Evolutionary conservation across 306 rosid genomes (phyloP).

Genomic region (Ziziphus jujuba): DNA sequence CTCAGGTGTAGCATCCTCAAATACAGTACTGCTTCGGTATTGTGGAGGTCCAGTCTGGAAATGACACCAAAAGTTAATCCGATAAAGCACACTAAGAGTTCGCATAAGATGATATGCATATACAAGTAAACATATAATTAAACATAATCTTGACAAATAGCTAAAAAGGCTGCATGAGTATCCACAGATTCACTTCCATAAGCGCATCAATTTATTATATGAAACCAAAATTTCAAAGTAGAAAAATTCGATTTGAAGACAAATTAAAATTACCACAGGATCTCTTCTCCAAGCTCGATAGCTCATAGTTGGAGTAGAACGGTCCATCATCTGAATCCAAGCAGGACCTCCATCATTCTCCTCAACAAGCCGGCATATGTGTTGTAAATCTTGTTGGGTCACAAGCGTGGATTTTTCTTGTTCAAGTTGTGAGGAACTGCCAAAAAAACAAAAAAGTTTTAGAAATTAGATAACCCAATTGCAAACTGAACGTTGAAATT

Average conservation of each 20-base stretch:
- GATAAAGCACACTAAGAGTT: conserved; percentile 10
- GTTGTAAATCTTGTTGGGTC: conserved; percentile 46
- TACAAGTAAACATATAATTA: neutral
- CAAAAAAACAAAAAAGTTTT: neutral
- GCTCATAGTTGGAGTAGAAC: conserved; percentile 66
- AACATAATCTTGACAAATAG: neutral
- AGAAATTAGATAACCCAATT: neutral
- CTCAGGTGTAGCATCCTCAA: conserved; percentile 57
- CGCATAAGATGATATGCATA: neutral
- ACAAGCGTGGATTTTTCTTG: conserved; percentile 36
- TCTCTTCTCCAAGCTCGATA: conserved; percentile 77
- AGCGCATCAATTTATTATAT: neutral
- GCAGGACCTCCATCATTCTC: conserved; percentile 81
- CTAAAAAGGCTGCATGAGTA: neutral
- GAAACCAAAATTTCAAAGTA: neutral
- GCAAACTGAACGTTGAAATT: neutral
- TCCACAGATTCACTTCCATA: conserved; percentile 5
- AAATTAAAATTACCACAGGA: conserved; percentile 38
- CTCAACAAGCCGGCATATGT: conserved; percentile 44
- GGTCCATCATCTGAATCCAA: conserved; percentile 97
- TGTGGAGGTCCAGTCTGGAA: conserved; percentile 61
- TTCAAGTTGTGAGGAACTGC: conserved; percentile 43
- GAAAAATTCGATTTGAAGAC: neutral
- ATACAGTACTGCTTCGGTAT: conserved; percentile 50
- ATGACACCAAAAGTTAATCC: conserved; percentile 13